Evolutionary conservation across 139 green algal species (phyloP), one percentile per base, ranked within the genome.

Genomic region (Desmodesmus armatus): DNA sequence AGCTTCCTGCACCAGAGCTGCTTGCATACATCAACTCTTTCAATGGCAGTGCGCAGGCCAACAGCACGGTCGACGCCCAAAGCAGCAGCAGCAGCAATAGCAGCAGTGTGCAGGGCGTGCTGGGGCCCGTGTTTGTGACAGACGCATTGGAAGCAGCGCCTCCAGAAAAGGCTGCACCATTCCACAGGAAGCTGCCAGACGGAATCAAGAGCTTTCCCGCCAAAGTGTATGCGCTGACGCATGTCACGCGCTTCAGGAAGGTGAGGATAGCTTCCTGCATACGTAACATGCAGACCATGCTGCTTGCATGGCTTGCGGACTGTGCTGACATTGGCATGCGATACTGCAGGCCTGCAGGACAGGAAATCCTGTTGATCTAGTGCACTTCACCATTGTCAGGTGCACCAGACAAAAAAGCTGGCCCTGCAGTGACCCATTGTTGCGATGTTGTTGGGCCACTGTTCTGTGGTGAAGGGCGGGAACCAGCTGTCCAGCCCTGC

Each of bases 211-310:
- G 29, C 65, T 23, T 41, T 58, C 62, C n/a, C 11, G 2, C 78
- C 6, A 84, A 84, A 7, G 63, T 84, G 2, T 84, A 76, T 25
- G 78, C 78, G 27, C 62, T 84, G n/a, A n/a, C n/a, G 25, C 76
- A 84, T 37, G 60, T 76, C 78, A 76, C 60, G 4, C 27, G 60
- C 47, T 84, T 84, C 43, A 47, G 76, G 17, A 33, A 84, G 72
- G 75, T 82, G 51, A 44, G 40, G 15, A 4, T 55, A 55, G 9
- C 13, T 13, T 13, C 47, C n/a, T n/a, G n/a, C n/a, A n/a, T n/a
- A n/a, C n/a, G n/a, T n/a, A n/a, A n/a, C n/a, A n/a, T n/a, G 13
- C 47, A 55, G 47, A 13, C 47, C 9, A 7, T 55, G 47, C 7
- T 55, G 13, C 9, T 55, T 55, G 9, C 7, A 13, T 55, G 9